A percentile compares a stretch with the other conserved stretches of the same genome.
phyloP scores from a whole-genome alignment of 352 stramenopile species.

The Elongisporangium undulatum region DNA sequence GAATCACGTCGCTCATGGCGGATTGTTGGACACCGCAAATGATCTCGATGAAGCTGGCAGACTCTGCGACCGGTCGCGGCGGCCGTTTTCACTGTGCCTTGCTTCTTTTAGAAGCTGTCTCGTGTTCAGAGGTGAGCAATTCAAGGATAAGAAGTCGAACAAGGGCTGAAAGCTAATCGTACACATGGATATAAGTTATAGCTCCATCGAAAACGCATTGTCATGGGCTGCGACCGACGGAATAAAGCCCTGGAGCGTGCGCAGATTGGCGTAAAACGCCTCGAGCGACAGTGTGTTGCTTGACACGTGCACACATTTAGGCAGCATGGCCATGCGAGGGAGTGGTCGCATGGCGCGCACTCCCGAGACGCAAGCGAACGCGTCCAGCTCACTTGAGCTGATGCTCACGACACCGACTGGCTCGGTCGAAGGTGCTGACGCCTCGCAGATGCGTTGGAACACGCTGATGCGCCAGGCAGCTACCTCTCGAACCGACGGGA shows the following conservation, averaged over 20 bases:
- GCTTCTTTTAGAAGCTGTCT: too few species aligned
- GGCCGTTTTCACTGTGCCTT: neutral
- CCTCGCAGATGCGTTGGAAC: slow-evolving; percentile 33
- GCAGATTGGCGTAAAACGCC: slow-evolving; percentile 57
- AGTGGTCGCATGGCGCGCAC: slow-evolving; percentile 26
- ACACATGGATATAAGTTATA: slow-evolving; percentile 12
- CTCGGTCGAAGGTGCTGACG: slow-evolving; percentile 13
- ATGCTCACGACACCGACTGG: slow-evolving; percentile 43
- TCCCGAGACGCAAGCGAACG: slow-evolving; percentile 27
- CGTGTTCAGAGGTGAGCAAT: too few species aligned
- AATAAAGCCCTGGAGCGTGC: slow-evolving; percentile 46
- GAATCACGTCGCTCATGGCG: slow-evolving; percentile 31
- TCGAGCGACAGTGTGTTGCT: slow-evolving; percentile 29
- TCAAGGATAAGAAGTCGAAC: too few species aligned
- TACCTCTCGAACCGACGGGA: slow-evolving; percentile 26
- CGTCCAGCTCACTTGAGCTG: slow-evolving; percentile 18
- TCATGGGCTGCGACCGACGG: slow-evolving; percentile 21
- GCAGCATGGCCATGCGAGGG: slow-evolving; percentile 12
- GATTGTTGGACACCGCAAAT: neutral
- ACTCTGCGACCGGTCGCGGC: neutral
- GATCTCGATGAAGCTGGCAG: neutral
- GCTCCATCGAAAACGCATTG: slow-evolving; percentile 32
- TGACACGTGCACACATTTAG: slow-evolving; percentile 36
- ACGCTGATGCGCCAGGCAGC: slow-evolving; percentile 37
- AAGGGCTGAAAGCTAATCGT: too few species aligned